phyloP scores from a whole-genome alignment of 2,329 filamentous ascomycete genomes.

The Aspergillus oerlinghausenensis region DNA sequence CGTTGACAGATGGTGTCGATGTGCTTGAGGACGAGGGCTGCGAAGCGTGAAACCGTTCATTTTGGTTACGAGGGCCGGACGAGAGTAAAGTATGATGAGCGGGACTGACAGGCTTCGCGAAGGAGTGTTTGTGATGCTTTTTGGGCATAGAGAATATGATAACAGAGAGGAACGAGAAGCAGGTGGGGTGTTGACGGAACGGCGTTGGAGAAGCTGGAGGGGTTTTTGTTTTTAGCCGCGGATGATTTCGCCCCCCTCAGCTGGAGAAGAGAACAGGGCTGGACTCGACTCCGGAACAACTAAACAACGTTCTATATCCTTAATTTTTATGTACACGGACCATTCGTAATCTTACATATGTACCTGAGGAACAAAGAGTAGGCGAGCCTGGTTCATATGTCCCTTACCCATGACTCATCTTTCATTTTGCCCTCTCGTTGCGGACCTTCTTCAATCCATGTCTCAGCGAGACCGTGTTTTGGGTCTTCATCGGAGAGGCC shows the following conservation, averaged over 20 bases:
- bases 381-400: conserved; percentile 40
- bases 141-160: conserved; percentile 40
- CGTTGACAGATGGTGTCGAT: conserved; percentile 40
- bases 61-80: conserved; percentile 21
- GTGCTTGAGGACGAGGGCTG: conserved; percentile 16
- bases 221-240: neutral
- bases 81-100: conserved; percentile 37
- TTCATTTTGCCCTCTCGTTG: conserved; percentile 54
- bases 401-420: conserved; percentile 58
- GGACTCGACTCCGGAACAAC: neutral
- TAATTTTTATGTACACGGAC: neutral
- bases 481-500: conserved; percentile 79
- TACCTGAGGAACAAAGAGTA: neutral
- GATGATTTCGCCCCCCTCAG: neutral
- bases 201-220: neutral
- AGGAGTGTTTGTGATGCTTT: conserved; percentile 38
- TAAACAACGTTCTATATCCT: neutral
- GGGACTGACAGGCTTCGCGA: conserved; percentile 38
- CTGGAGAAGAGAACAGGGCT: too few relatives aligned
- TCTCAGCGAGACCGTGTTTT: conserved; percentile 71
- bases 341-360: neutral
- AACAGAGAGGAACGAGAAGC: conserved; percentile 7
- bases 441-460: conserved; percentile 62
- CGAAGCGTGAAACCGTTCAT: conserved; percentile 23
- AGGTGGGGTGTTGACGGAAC: neutral